Evolutionary conservation across 2,329 filamentous ascomycete genomes (phyloP).

Genomic region (Rhexocercosporidium sp.): DNA sequence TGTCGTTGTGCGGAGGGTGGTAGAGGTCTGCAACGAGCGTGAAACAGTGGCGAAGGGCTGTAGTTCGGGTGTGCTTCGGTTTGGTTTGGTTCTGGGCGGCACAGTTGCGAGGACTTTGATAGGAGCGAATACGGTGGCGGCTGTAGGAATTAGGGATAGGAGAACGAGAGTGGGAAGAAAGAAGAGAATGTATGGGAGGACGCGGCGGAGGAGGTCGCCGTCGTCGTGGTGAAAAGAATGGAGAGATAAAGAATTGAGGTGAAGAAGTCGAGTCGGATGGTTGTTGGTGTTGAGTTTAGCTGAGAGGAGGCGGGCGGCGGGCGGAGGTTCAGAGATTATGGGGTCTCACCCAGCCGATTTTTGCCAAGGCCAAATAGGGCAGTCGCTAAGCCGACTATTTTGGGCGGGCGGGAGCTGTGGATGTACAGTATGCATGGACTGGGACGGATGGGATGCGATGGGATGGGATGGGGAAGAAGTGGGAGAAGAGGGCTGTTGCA

Average conservation of each 20-base stretch:
- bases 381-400: conserved; percentile 16
- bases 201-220: conserved; percentile 9
- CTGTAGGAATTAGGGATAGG: conserved; percentile 11
- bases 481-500: background rate
- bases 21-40: conserved; percentile 35
- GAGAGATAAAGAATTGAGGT: conserved; percentile 9
- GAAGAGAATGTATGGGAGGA: conserved; percentile 19
- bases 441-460: no score
- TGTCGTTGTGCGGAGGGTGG: conserved; percentile 21
- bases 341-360: conserved; percentile 20
- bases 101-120: background rate
- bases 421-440: no score
- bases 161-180: conserved; percentile 27
- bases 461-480: conserved; percentile 13
- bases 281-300: background rate
- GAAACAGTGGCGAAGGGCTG: conserved; percentile 25
- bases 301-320: background rate
- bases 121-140: background rate
- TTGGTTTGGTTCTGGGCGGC: conserved; percentile 5
- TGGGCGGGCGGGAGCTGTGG: background rate
- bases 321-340: conserved; percentile 14
- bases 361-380: conserved; percentile 10
- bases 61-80: conserved; percentile 3
- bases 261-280: background rate
- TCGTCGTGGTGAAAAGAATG: conserved; percentile 16